phyloP scores from a whole-genome alignment of 1,139 yeast genomes.

The Yarrowia galli region DNA sequence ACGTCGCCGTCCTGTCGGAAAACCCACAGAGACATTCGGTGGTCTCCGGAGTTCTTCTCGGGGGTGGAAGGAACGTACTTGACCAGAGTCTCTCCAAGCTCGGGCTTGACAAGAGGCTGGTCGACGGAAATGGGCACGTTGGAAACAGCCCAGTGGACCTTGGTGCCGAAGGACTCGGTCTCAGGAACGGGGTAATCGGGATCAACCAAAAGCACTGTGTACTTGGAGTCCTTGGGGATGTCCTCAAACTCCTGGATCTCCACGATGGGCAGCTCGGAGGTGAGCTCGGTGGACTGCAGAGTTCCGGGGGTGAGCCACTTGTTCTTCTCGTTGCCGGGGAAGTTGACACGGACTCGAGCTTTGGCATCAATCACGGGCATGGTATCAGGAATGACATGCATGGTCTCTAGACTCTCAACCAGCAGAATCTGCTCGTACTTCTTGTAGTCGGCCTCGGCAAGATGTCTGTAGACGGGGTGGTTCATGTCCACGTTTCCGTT shows the following conservation, averaged over 20 bases:
- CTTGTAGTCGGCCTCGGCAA: conserved; percentile 76
- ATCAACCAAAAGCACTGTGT: conserved; percentile 81
- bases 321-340: conserved; percentile 65
- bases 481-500: conserved; percentile 65
- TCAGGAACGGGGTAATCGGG: conserved; percentile 89
- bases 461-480: conserved; percentile 79
- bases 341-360: conserved; percentile 76
- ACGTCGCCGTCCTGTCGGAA: conserved; percentile 65
- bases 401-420: conserved; percentile 89
- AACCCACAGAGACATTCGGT: conserved; percentile 90
- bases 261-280: conserved; percentile 75
- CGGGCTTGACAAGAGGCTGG: conserved; percentile 63
- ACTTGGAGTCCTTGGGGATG: conserved; percentile 57
- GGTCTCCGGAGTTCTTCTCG: conserved; percentile 82
- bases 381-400: conserved; percentile 90
- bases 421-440: conserved; percentile 68
- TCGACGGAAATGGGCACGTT: conserved; percentile 69
- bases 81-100: conserved; percentile 58
- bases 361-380: conserved; percentile 86
- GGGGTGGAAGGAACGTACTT: conserved; percentile 87
- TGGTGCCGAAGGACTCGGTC: conserved; percentile 72
- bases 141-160: conserved; percentile 78
- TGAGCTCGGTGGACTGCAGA: conserved; percentile 73
- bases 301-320: conserved; percentile 83
- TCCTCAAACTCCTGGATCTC: conserved; percentile 76